Conservation (phyloP, 2,329 filamentous ascomycete species). For the Paraphoma sp. region DNA sequence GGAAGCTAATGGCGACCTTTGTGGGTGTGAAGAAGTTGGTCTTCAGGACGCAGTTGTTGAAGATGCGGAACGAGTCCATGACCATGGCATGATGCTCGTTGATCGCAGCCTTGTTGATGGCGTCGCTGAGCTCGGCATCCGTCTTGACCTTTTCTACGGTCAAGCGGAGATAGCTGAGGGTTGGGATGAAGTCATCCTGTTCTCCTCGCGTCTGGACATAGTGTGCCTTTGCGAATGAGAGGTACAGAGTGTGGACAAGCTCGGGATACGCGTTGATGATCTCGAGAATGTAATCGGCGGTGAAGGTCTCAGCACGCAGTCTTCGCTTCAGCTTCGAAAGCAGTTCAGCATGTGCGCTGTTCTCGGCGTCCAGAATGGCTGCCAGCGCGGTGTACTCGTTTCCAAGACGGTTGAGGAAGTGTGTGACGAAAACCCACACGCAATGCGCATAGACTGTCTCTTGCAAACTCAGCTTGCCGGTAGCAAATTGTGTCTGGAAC, state of each 20-base stretch:
- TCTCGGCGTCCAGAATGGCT: constrained; percentile 78
- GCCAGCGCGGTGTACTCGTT: constrained; percentile 90
- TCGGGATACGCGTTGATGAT: constrained; percentile 92
- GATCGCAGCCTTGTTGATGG: constrained; percentile 49
- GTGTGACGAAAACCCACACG: constrained; percentile 96
- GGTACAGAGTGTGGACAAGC: constrained; percentile 85
- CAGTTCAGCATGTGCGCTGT: constrained; percentile 84
- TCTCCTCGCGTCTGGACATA: constrained; percentile 71
- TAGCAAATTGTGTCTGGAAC: constrained; percentile 87
- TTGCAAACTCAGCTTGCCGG: constrained; percentile 86
- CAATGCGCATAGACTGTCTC: constrained; percentile 98
- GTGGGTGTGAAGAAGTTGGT: constrained; percentile 98
- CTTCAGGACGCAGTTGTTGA: constrained; percentile 93
- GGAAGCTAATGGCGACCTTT: constrained; percentile 97
- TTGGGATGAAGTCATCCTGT: constrained; percentile 73
- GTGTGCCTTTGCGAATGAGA: constrained; percentile 89
- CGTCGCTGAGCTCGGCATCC: constrained; percentile 46
- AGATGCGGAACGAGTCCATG: constrained; percentile 94
- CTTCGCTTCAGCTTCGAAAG: constrained; percentile 95
- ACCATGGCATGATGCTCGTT: constrained; percentile 99
- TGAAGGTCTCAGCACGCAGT: constrained; percentile 95
- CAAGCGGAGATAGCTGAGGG: constrained; percentile 70
- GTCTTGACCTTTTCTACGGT: constrained; percentile 67
- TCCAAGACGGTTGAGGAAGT: constrained; percentile 94
- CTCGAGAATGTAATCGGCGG: constrained; percentile 95